Base-by-base conservation (phyloP, 352 stramenopile species). In the Ophiocytium majus region DNA sequence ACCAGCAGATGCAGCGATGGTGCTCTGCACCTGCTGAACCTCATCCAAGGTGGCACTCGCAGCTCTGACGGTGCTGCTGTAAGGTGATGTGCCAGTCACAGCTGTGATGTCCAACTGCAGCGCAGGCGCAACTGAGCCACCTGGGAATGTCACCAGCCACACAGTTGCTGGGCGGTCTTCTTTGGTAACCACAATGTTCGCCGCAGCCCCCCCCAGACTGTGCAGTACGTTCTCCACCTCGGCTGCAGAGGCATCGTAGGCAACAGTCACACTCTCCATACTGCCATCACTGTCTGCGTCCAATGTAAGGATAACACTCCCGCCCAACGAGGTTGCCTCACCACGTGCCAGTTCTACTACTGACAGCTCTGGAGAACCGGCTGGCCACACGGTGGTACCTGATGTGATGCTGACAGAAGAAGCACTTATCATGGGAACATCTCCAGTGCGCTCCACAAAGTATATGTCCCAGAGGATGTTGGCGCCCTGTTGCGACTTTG, bases 341-440 rank as follows among this genome's bases (percentile, higher is more conserved):
- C 66, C 66, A 14, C 5, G 66, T 5, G 35, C 14, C 66, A 78
- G 32, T 78, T 78, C 66, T 14, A 43, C 35, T 35, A 78, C 43
- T 57, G 5, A 14, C 43, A 43, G 66, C 5, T 78, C 35, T 43
- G 32, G 5, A 43, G 35, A 14, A 17, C 66, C 35, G 5, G 32
- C 5, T 78, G 32, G 14, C 5, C 23, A 71, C 23, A 71, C 57
- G 28, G 28, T 71, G 23, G 66, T 14, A 5, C 5, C 66, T 57
- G 66, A 5, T 14, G 35, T 78, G 5, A 78, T 5, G 66, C 14
- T 78, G 5, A 78, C 32, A 43, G 32, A 35, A 78, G 5, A 10
- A 78, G 66, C 66, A 78, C 5, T 14, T 17, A 78, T 78, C 66
- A 78, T 17, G 14, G 66, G 66, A 78, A 78, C 17, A 14, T 78